A percentile compares a stretch with the other conserved stretches of the same genome.
Conservation (phyloP, 1,284 basidiomycete genomes). For the Cystobasidiaceae sp. region DNA sequence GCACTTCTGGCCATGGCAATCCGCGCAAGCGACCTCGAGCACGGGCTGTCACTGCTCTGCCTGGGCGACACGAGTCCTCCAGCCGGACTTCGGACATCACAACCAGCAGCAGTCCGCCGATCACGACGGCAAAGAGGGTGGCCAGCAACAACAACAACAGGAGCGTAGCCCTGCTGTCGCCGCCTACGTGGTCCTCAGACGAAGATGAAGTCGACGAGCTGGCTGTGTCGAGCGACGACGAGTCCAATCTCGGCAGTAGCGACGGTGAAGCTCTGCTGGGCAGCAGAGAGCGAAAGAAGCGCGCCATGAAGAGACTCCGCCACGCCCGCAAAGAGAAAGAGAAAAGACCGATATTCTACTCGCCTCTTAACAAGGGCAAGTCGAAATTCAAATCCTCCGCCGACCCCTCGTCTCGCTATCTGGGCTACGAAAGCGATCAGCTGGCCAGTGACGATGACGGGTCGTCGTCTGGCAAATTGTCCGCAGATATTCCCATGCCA, state of each 20-base stretch:
- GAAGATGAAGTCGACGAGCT: slow-evolving; percentile 6
- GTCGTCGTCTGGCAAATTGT: too few species aligned
- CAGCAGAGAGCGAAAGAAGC: slow-evolving; percentile 4
- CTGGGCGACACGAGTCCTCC: not conserved
- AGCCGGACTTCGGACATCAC: not conserved
- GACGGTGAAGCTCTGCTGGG: not conserved
- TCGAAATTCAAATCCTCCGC: not conserved
- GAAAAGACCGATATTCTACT: not conserved
- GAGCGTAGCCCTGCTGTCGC: not conserved
- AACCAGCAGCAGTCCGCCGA: slow-evolving; percentile 4
- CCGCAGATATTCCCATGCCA: not conserved
- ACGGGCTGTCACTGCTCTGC: not conserved
- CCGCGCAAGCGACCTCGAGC: not conserved
- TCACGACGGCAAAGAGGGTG: not conserved
- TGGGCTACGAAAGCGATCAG: too few species aligned
- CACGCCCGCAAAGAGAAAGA: slow-evolving; percentile 14
- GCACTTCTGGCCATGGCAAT: not conserved
- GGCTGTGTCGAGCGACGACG: not conserved
- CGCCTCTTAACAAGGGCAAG: not conserved
- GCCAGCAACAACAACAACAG: not conserved
- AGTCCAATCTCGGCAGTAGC: not conserved
- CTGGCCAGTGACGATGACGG: too few species aligned
- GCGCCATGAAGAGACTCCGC: slow-evolving; percentile 13
- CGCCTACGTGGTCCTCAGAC: not conserved
- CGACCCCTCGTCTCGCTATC: too few species aligned